Evolutionary conservation across 2,329 filamentous ascomycete genomes (phyloP).

Genomic region (Ascochyta viciae-villosae): DNA sequence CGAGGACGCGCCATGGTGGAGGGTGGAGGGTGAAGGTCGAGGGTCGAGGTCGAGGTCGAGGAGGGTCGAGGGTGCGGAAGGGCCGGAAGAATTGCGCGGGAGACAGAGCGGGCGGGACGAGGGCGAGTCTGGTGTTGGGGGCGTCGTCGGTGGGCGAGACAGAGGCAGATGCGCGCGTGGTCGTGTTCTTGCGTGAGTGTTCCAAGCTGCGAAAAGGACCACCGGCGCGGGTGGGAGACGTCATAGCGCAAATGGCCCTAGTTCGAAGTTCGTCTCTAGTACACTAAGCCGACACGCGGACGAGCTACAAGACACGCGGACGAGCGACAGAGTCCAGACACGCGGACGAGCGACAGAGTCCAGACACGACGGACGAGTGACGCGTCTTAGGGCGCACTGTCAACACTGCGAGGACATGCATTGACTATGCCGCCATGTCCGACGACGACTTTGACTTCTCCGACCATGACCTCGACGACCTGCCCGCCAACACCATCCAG

Average conservation of each 20-base stretch:
- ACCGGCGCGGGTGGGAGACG: constrained; percentile 13
- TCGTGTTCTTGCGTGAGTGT: background rate
- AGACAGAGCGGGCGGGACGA: background rate
- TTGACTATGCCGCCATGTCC: constrained; percentile 28
- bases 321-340: too few species aligned
- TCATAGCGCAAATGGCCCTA: constrained; percentile 8
- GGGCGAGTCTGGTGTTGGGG: background rate
- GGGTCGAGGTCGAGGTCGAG: too few species aligned
- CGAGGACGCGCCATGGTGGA: constrained; percentile 51
- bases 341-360: background rate
- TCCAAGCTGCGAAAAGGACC: constrained; percentile 13
- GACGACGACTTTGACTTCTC: constrained; percentile 54
- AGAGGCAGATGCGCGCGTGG: constrained; percentile 4
- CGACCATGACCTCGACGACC: constrained; percentile 55
- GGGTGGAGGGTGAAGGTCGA: background rate
- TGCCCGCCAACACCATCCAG: constrained; percentile 54
- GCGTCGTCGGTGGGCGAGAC: background rate
- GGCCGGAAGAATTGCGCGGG: background rate
- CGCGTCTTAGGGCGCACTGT: constrained; percentile 5
- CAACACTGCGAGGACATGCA: constrained; percentile 26
- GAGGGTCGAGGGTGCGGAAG: background rate
- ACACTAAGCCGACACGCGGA: too few species aligned
- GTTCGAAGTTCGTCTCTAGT: too few species aligned
- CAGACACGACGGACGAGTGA: background rate
- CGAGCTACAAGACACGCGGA: too few species aligned